Base-by-base conservation (phyloP, 2,329 filamentous ascomycete species). In the Xylaria sp. region DNA sequence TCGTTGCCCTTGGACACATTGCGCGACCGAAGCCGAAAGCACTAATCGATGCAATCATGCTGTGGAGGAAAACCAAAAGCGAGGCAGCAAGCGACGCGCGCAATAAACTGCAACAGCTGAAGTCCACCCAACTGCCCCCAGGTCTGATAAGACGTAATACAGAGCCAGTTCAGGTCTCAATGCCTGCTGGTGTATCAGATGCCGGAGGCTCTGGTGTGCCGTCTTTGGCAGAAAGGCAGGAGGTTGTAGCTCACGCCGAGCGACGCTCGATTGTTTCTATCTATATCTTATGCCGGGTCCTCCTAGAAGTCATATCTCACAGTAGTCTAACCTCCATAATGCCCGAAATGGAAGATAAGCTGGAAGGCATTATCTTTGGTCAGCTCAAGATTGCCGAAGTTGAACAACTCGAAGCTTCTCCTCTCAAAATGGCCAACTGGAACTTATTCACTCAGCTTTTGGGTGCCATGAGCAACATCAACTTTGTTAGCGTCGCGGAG, bases 341-440 rank as follows among this genome's bases (percentile, higher is more conserved):
- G 5, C 83, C 88, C 1, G 94, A 97, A 69, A 96, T 97, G 87
- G 94, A 96, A 63, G 92, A 95, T 65, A 94, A 96, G 69, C 83
- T 99, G 4, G 94, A 98, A 74, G 92, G 89, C 66, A 96, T 99
- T 63, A 97, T 99, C 57, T 99, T 98, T 75, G 90, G 90, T n/a
- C 95, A 98, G 75, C 83, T 99, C 9, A 96, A 94, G 73, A 91
- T 90, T 47, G 90, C 93, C 7, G 94, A 98, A 64, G 88, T 91
- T 0, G 92, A 97, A 7, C 88, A 94, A 71, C 80, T 94, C 3
- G 82, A 88, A 65, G 82, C 89, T 8, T 97, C 93, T 0, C 89
- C 92, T 0, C 81, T 98, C 23, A 92, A 93, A 68, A 88, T 95
- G 77, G 92, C 95, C 14, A 99, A 99, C 72, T 99, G 94, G 94